Conservation (phyloP, 441 rosid genomes). For the Erodium texanum region DNA sequence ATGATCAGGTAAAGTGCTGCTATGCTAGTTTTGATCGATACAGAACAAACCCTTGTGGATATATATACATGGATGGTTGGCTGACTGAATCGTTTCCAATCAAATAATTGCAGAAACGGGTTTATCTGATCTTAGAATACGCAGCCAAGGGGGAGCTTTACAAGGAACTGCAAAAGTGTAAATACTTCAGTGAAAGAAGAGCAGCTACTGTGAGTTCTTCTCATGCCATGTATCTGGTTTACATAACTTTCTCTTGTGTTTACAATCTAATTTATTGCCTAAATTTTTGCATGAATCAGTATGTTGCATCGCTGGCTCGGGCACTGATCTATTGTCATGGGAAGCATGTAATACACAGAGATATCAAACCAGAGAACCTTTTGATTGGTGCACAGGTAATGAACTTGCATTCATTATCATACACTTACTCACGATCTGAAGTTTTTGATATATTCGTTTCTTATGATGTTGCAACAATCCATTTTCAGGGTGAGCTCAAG, state of each 20-base stretch:
- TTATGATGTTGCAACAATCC: not conserved
- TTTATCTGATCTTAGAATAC: conserved; percentile 83
- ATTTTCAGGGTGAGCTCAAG: conserved; percentile 82
- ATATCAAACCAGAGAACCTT: conserved; percentile 90
- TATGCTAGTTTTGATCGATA: not conserved
- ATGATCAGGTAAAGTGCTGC: conserved; percentile 62
- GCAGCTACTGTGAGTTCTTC: conserved; percentile 76
- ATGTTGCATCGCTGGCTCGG: conserved; percentile 91
- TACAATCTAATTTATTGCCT: not conserved
- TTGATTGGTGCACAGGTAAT: conserved; percentile 77
- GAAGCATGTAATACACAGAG: conserved; percentile 95
- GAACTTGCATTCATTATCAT: not conserved
- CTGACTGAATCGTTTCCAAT: not conserved
- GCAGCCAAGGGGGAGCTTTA: conserved; percentile 96
- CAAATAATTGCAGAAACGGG: conserved; percentile 64
- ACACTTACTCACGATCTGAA: not conserved
- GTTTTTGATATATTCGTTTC: not conserved
- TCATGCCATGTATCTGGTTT: not conserved
- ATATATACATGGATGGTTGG: not conserved
- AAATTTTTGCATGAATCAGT: conserved; percentile 32
- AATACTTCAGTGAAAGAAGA: conserved; percentile 86
- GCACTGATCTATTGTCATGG: conserved; percentile 98
- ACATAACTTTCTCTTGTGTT: not conserved
- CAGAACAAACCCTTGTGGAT: no score
- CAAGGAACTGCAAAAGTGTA: conserved; percentile 84